Evolutionary conservation across 106 monocot species (phyloP), one percentile per base, ranked within the genome.

Genomic region (Dactylorhiza incarnata): DNA sequence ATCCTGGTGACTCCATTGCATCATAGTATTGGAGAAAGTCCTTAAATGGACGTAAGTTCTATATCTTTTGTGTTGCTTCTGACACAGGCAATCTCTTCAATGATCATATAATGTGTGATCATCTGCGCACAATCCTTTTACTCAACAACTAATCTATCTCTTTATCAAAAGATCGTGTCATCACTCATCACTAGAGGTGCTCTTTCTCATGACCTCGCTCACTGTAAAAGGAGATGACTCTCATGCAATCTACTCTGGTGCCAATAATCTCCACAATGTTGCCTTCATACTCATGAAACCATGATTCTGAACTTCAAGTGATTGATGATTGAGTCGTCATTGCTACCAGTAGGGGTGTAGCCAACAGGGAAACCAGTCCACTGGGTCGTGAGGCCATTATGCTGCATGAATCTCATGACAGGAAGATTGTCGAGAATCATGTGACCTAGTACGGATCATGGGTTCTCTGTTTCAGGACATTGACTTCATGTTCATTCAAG

Each of bases 291-390:
- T 75, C 81, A 51, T 75, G 81, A 13, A 81, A n/a, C 68, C 16
- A 75, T 48, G 6, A 81, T 56, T 45, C 47, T 75, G 48, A 81
- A 75, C n/a, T 81, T 81, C 62, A 81, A 54, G 20, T 81, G 81
- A 16, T 81, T 81, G 45, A 75, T 68, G 75, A 81, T 54, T 12
- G 54, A 75, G 24, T 76, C 76, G 4, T 65, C 76, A 46, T 45
- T 12, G 9, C 76, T 76, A 1, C 48, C 48, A 24, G 62, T 48
- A 24, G 76, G 76, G 10, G 76, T 76, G 56, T 55, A 69, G 4
- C 75, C 81, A 23, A 81, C 81, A n/a, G 81, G 81, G 69, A 75
- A 81, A 8, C 75, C 81, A 2, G 68, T 75, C 81, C 75, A 75
- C 45, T 75, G 75, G 52, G 55, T 69, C 16, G 45, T 26, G 46